Conservation (phyloP, 176 grass and related monocot species). For the Hordeum vulgare region DNA sequence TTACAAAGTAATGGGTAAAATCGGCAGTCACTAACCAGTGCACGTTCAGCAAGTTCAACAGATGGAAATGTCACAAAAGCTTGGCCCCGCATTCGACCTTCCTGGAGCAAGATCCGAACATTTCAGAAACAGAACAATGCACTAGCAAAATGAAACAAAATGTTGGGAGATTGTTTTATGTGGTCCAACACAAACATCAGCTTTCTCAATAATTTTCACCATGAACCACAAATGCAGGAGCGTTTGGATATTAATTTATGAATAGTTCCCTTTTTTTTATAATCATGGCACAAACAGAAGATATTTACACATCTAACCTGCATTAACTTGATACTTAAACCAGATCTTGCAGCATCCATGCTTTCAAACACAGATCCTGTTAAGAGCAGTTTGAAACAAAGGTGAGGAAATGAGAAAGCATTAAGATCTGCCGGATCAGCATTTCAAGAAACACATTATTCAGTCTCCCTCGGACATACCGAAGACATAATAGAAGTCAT, state of each 20-base stretch:
- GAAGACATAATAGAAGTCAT: constrained; percentile 92
- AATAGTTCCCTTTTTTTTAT: not conserved
- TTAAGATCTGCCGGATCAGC: not conserved
- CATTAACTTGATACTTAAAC: constrained; percentile 84
- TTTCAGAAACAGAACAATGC: constrained; percentile 1
- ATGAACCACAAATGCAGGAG: not conserved
- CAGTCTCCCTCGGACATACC: constrained; percentile 33
- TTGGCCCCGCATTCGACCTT: constrained; percentile 89
- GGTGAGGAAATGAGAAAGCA: not conserved
- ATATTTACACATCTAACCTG: constrained; percentile 45
- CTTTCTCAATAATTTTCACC: not conserved
- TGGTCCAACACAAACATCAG: not conserved
- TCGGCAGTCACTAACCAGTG: constrained; percentile 50
- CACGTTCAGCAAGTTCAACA: constrained; percentile 56
- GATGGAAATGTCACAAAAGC: constrained; percentile 94
- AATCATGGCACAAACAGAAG: not conserved
- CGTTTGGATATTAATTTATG: not conserved
- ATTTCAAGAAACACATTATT: constrained; percentile 11
- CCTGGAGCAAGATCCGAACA: constrained; percentile 44
- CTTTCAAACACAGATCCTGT: constrained; percentile 77
- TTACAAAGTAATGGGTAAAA: not conserved
- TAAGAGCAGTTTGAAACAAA: not conserved
- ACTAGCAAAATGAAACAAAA: not conserved
- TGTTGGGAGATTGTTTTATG: not conserved
- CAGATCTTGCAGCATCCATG: constrained; percentile 47